Base-by-base conservation (phyloP, 2,329 filamentous ascomycete genomes). In the Aspergillus quadrilineatus region DNA sequence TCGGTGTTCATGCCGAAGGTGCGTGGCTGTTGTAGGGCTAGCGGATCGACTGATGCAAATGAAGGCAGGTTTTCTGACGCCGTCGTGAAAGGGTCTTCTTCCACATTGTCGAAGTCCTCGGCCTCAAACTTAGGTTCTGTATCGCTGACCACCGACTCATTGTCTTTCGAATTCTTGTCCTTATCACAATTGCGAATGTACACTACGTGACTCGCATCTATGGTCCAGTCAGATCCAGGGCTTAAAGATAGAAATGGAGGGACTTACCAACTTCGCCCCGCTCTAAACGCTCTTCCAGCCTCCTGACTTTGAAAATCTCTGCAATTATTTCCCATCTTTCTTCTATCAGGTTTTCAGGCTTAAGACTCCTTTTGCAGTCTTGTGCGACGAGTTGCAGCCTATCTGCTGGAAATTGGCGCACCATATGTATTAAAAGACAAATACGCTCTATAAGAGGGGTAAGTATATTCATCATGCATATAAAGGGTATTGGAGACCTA, bases 301-400 rank as follows among this genome's bases (percentile, higher is more conserved):
- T 71, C 39, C 75, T 66, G 9, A 76, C 72, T 1, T 67, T 69
- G 37, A 76, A 74, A 14, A 77, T 74, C 57, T 77, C 75, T 26
- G 73, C 70, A 15, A 77, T 60, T 39, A 77, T 71, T 9, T 70
- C 65, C 34, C 74, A 65, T 30, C 71, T 70, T 5, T 72, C 69
- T 12, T 69, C 65, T 26, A 74, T 65, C 22, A 70, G 68, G 6
- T 71, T 68, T 2, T 65, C 59, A 12, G 70, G 69, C 55, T 69
- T 72, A 37, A 75, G 65, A 43, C 72, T 70, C n/a, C 73, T 65
- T 57, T 71, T 73, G 3, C 66, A 69, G 59, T 77, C 75, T 39
- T 71, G 63, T 34, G 73, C 73, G 43, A 76, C 69, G 49, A 75
- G 73, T 55, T 73, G 68, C 8, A 77, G 65, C 58, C 73, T 73